These are phyloP conservation scores for Neurospora sp. DNA, from an alignment of 495 filamentous ascomycete species.

Conservation along the genomic window DNA sequence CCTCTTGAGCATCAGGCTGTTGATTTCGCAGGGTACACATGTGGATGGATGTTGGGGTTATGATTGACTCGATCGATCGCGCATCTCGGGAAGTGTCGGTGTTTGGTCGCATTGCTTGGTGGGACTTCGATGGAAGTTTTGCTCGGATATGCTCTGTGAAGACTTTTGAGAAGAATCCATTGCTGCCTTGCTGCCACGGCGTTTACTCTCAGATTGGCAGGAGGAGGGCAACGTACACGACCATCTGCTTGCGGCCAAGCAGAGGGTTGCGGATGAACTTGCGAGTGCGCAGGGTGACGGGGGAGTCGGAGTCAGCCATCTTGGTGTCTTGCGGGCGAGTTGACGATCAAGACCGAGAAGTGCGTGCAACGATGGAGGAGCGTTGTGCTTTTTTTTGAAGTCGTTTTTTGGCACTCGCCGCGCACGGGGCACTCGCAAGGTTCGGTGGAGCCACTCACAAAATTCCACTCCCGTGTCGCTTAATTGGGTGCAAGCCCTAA, in stretches of 20 bases:
- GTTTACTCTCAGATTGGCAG: neutral
- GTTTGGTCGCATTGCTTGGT: neutral
- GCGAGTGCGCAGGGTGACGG: constrained; percentile 96
- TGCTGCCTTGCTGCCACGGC: neutral
- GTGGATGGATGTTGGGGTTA: neutral
- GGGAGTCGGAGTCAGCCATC: constrained; percentile 79
- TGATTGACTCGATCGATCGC: neutral
- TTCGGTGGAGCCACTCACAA: constrained; percentile 16
- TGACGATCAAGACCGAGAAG: constrained; percentile 15
- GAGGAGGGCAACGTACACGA: constrained; percentile 71
- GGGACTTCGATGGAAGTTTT: neutral
- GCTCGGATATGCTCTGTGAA: neutral
- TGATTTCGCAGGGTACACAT: neutral
- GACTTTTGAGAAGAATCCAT: neutral
- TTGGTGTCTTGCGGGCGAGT: constrained; percentile 20
- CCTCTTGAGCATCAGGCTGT: neutral
- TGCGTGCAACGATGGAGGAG: constrained; percentile 1
- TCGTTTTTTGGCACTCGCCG: constrained; percentile 16
- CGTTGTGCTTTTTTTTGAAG: constrained; percentile 12
- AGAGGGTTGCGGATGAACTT: constrained; percentile 99
- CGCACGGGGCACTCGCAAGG: constrained; percentile 4
- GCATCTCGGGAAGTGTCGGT: neutral
- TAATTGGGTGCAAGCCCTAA: constrained; percentile 26
- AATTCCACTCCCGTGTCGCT: constrained; percentile 16
- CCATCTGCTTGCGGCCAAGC: constrained; percentile 98